Evolutionary conservation across 2,329 filamentous ascomycete genomes (phyloP).

Genomic region (Pyrenophora tritici-repentis): DNA sequence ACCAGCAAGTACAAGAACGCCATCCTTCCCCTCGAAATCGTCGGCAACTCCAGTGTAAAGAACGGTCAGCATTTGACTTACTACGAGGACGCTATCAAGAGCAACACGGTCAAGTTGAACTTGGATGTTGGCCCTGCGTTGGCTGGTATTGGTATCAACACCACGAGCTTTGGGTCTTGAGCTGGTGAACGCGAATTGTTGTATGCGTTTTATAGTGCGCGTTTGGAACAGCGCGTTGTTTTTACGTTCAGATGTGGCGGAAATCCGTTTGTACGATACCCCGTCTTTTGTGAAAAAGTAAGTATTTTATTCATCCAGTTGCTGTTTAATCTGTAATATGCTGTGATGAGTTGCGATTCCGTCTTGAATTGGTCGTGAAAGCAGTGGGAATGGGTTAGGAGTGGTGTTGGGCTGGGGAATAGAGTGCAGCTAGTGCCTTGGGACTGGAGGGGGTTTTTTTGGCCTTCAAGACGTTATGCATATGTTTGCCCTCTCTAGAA

Average conservation of each 20-base stretch:
- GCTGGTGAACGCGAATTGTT: background rate
- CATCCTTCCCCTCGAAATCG: constrained; percentile 60
- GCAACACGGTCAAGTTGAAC: constrained; percentile 57
- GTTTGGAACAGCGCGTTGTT: background rate
- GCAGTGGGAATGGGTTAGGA: too few relatives aligned
- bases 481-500: too few relatives aligned
- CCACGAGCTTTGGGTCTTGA: constrained; percentile 19
- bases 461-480: too few relatives aligned
- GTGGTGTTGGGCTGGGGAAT: too few relatives aligned
- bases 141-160: constrained; percentile 31
- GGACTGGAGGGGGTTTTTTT: too few relatives aligned
- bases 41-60: constrained; percentile 59
- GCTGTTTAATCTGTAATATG: too few relatives aligned
- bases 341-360: too few relatives aligned
- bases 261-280: background rate
- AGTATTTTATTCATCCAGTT: background rate
- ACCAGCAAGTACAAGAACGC: constrained; percentile 58
- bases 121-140: constrained; percentile 52
- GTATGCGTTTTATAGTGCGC: background rate
- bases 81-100: constrained; percentile 60
- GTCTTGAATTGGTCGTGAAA: too few relatives aligned
- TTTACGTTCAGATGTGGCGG: background rate
- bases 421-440: too few relatives aligned
- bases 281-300: background rate
- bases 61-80: constrained; percentile 60